phyloP scores from a whole-genome alignment of 139 green algal genomes.

The Picochlorum costavermella region DNA sequence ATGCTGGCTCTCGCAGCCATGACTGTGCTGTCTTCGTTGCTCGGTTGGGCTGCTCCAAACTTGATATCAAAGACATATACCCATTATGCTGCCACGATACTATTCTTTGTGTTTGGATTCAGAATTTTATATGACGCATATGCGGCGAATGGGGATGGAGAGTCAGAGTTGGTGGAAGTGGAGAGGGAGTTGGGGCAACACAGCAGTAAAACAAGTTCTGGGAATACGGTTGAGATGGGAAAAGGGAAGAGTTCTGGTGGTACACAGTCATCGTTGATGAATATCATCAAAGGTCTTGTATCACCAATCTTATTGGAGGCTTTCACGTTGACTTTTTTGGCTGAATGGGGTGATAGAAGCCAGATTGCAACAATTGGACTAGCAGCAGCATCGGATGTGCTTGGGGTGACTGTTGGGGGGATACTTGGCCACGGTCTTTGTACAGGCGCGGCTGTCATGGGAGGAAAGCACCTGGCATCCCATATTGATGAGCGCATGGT shows the following conservation, averaged over 20 bases:
- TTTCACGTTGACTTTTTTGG: slow-evolving; percentile 96
- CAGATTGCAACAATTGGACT: slow-evolving; percentile 87
- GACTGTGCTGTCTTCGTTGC: slow-evolving; percentile 74
- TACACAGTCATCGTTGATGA: slow-evolving; percentile 14
- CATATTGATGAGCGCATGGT: slow-evolving; percentile 87
- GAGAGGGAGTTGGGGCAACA: slow-evolving; percentile 45
- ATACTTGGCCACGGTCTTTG: slow-evolving; percentile 88
- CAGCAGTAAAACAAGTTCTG: background rate
- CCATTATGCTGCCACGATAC: slow-evolving; percentile 66
- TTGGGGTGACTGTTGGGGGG: slow-evolving; percentile 87
- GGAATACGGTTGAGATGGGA: slow-evolving; percentile 11
- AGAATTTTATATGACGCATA: slow-evolving; percentile 69
- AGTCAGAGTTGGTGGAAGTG: slow-evolving; percentile 62
- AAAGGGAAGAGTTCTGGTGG: slow-evolving; percentile 1
- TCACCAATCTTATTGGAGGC: slow-evolving; percentile 86
- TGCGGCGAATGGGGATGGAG: slow-evolving; percentile 19
- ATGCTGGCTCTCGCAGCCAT: slow-evolving; percentile 78
- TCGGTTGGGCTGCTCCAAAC: slow-evolving; percentile 78
- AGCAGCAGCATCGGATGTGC: slow-evolving; percentile 75
- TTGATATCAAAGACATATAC: slow-evolving; percentile 80
- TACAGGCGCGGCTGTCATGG: slow-evolving; percentile 87
- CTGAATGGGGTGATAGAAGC: slow-evolving; percentile 96
- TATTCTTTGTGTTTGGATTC: slow-evolving; percentile 89
- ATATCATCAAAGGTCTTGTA: slow-evolving; percentile 38
- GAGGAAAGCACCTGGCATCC: slow-evolving; percentile 81